These are phyloP conservation scores for Mycena sanguinolenta DNA, from an alignment of 768 basidiomycete genomes.

Conservation along the genomic window DNA sequence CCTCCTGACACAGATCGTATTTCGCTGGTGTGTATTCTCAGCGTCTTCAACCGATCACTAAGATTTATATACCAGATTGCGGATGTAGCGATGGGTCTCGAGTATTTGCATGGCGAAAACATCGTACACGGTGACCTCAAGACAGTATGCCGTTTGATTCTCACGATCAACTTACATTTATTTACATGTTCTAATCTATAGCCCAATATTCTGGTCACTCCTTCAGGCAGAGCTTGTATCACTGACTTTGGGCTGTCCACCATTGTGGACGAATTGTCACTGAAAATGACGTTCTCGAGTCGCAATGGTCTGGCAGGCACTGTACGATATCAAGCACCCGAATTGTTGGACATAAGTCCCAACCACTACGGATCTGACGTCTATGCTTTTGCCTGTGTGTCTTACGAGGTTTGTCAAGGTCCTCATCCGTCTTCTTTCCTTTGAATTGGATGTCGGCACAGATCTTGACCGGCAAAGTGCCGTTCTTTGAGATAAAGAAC, in stretches of 20 bases:
- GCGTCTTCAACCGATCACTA: background rate
- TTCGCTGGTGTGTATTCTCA: background rate
- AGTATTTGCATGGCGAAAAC: background rate
- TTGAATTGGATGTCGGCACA: background rate
- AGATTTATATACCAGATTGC: background rate
- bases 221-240: background rate
- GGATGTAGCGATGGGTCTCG: background rate
- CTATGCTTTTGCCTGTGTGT: too few species aligned
- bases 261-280: background rate
- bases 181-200: background rate
- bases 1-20: background rate
- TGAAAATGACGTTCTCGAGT: background rate
- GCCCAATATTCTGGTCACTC: background rate
- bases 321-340: too few species aligned
- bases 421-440: background rate
- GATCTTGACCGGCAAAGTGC: slow-evolving; percentile 5
- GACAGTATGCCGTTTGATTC: background rate
- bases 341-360: too few species aligned
- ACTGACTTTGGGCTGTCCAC: background rate
- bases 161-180: background rate
- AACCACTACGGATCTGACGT: too few species aligned
- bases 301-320: background rate
- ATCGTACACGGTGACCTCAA: background rate
- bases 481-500: background rate
- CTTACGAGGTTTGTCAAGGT: too few species aligned